Conservation (phyloP, 116 monocot genomes). For the Papilionanthe hybrid region DNA sequence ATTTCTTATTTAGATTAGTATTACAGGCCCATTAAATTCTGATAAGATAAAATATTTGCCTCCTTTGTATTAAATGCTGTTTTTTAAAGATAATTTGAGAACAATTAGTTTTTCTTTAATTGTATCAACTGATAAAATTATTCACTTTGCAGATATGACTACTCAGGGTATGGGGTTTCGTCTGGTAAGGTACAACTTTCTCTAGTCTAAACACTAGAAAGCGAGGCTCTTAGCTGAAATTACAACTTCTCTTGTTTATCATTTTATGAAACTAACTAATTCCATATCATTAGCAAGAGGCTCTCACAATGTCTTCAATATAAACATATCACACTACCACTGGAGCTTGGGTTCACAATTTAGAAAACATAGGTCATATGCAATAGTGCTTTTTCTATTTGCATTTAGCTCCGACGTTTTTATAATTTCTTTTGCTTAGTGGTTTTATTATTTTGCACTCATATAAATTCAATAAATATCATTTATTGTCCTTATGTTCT, state of each 20-base stretch:
- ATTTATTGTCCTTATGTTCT: not conserved
- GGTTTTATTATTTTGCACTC: not conserved
- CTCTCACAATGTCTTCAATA: not conserved
- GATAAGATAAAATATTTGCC: not conserved
- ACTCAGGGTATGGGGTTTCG: constrained; percentile 73
- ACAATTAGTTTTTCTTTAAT: not conserved
- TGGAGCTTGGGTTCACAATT: not conserved
- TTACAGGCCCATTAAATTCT: not conserved
- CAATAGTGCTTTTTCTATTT: too few relatives aligned
- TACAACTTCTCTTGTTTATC: not conserved
- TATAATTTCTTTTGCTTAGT: not conserved
- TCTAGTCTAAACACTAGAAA: constrained; percentile 4
- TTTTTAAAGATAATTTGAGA: constrained; percentile 1
- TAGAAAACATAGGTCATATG: not conserved
- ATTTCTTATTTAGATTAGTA: not conserved
- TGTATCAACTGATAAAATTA: not conserved
- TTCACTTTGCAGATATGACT: constrained; percentile 53
- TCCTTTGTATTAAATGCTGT: not conserved
- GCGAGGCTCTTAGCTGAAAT: not conserved
- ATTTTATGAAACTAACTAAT: not conserved
- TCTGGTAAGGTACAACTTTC: constrained; percentile 46
- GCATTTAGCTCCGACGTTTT: not conserved
- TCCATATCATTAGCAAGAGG: not conserved
- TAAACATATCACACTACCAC: not conserved
- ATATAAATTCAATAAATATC: not conserved